A percentile compares a stretch with the other conserved stretches of the same genome.
phyloP scores from a whole-genome alignment of 768 basidiomycete species.

The Flagelloscypha sp. region DNA sequence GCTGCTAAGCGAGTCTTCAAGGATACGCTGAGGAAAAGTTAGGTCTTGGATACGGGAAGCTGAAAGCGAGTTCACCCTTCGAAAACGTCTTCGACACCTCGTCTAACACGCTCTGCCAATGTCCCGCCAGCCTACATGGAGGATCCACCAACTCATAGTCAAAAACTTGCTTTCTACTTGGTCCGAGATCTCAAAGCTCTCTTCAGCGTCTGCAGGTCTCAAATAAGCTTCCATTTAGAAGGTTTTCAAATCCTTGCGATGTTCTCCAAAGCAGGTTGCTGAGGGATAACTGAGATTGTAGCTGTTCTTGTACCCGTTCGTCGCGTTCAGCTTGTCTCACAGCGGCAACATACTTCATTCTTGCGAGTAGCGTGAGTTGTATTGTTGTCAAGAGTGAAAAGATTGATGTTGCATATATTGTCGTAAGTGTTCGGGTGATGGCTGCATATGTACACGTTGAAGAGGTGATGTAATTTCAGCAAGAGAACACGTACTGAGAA shows the following conservation, averaged over 20 bases:
- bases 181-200: conserved; percentile 34
- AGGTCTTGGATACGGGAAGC: conserved; percentile 1
- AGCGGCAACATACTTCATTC: conserved; percentile 69
- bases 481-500: conserved; percentile 51
- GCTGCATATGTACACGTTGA: conserved; percentile 35
- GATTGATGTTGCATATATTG: conserved; percentile 78
- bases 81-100: conserved; percentile 76
- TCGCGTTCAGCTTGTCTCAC: conserved; percentile 54
- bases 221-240: conserved; percentile 15
- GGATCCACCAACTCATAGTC: conserved; percentile 87
- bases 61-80: conserved; percentile 51
- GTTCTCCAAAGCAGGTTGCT: conserved; percentile 27
- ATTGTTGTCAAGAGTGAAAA: conserved; percentile 80
- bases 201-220: conserved; percentile 16
- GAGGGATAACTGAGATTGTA: conserved; percentile 33
- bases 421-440: conserved; percentile 80
- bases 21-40: conserved; percentile 52
- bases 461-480: conserved; percentile 1
- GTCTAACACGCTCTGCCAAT: conserved; percentile 64
- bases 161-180: conserved; percentile 75
- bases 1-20: conserved; percentile 68
- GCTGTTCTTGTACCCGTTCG: conserved; percentile 40
- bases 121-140: conserved; percentile 88
- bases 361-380: conserved; percentile 80
- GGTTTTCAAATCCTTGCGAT: conserved; percentile 16